Evolutionary conservation across 805 yeast species (phyloP).

Genomic region (Wickerhamomyces subpelliculosus): DNA sequence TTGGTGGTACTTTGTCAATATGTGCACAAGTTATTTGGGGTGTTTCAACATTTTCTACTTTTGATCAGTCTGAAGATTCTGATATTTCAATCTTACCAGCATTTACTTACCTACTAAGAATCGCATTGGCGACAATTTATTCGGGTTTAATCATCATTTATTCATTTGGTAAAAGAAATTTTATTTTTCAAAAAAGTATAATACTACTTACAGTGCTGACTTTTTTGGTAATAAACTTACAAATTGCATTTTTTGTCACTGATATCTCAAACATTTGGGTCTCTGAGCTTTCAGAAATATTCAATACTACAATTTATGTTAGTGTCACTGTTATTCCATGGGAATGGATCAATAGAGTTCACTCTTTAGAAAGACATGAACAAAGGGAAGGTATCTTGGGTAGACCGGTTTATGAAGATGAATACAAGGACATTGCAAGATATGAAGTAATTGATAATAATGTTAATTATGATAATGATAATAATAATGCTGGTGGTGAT

Average conservation of each 20-base stretch:
- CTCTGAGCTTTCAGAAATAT: slow-evolving; percentile 65
- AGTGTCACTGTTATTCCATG: slow-evolving; percentile 69
- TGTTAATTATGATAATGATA: slow-evolving; percentile 8
- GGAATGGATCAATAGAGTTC: slow-evolving; percentile 77
- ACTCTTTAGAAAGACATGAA: slow-evolving; percentile 45
- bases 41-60: slow-evolving; percentile 42
- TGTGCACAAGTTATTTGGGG: slow-evolving; percentile 67
- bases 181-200: slow-evolving; percentile 42
- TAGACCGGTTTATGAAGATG: slow-evolving; percentile 67
- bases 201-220: slow-evolving; percentile 52
- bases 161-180: slow-evolving; percentile 42
- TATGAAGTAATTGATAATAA: slow-evolving; percentile 10
- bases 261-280: slow-evolving; percentile 74
- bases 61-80: slow-evolving; percentile 19
- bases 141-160: slow-evolving; percentile 56
- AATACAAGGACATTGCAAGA: slow-evolving; percentile 23
- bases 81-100: slow-evolving; percentile 60
- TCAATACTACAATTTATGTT: slow-evolving; percentile 65
- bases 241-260: slow-evolving; percentile 66
- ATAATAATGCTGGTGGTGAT: slow-evolving; percentile 6
- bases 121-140: slow-evolving; percentile 63
- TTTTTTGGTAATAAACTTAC: slow-evolving; percentile 46
- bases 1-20: slow-evolving; percentile 48
- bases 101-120: slow-evolving; percentile 65
- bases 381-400: slow-evolving; percentile 74